Base-by-base conservation (phyloP, 2,329 filamentous ascomycete species). In the Aspergillus jensenii region DNA sequence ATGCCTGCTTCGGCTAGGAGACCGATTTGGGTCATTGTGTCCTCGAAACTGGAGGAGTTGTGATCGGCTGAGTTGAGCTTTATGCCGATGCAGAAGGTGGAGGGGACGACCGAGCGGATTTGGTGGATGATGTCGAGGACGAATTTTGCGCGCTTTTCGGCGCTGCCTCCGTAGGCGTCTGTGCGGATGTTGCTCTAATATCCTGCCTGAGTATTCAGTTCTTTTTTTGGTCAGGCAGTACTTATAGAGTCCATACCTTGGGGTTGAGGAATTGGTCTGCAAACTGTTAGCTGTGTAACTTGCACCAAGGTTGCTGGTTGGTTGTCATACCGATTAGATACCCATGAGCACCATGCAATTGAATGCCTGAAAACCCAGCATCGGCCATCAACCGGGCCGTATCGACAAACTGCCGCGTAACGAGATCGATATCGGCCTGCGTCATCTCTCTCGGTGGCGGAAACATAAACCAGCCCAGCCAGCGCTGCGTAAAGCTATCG, bases 371-470 rank as follows among this genome's bases (percentile, higher is more conserved):
- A 57, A 84, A 84, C 0, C 83, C 83, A 23, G 76, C 73, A 58
- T 82, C 76, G 2, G 74, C 73, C 56, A 77, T 75, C 3, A 87
- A 65, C 6, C 77, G 74, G 1, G 86, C 85, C 0, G 78, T 79
- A 23, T 77, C 71, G 1, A 81, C 81, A 59, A 87, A 88, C 45
- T 80, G 77, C 6, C 68, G 65, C 8, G 86, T 76, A 0, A 84
- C 80, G 0, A 76, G 72, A 17, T 81, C 73, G 44, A 88, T 85
- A 40, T 89, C 85, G 0, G 69, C 67, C 0, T 69, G 27, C 0
- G 76, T 82, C 82, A 89, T 84, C 52, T 80, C 86, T 45, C 80
- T 78, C 0, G 86, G 86, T 1, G 78, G 81, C 2, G 83, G 81
- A 58, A 76, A 74, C 2, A 67, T 58, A 21, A 76, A 31, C 27